Evolutionary conservation across 495 filamentous ascomycete species (phyloP).

Genomic region (Penicillium steckii): DNA sequence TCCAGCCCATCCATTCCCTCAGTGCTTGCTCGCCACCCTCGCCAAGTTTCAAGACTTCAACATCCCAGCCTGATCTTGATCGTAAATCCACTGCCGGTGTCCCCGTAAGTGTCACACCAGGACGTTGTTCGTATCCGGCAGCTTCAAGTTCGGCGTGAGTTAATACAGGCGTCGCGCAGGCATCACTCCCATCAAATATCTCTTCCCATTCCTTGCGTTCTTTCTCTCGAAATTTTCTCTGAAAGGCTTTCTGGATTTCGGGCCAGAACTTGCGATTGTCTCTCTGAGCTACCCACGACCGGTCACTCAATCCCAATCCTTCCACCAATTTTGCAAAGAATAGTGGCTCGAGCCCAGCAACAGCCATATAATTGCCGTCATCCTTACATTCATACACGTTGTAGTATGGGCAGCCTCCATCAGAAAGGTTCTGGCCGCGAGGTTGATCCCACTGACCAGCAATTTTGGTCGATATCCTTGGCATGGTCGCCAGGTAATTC

Average conservation of each 20-base stretch:
- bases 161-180: conserved; percentile 80
- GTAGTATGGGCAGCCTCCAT: conserved; percentile 76
- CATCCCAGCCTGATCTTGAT: conserved; percentile 51
- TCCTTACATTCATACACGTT: conserved; percentile 72
- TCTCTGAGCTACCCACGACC: conserved; percentile 20
- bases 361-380: conserved; percentile 69
- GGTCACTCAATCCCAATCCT: conserved; percentile 49
- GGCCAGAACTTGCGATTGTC: conserved; percentile 57
- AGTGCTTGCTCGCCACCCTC: conserved; percentile 63
- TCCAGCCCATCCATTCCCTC: conserved; percentile 68
- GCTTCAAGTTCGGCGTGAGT: conserved; percentile 62
- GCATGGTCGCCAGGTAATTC: conserved; percentile 64
- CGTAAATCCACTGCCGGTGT: conserved; percentile 55
- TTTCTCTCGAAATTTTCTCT: conserved; percentile 57
- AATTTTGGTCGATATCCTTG: conserved; percentile 55
- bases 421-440: conserved; percentile 67
- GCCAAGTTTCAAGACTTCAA: conserved; percentile 52
- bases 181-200: conserved; percentile 75
- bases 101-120: conserved; percentile 59
- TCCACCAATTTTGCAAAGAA: conserved; percentile 61
- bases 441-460: conserved; percentile 48
- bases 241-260: conserved; percentile 52
- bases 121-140: conserved; percentile 62
- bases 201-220: conserved; percentile 70
- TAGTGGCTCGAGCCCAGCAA: conserved; percentile 73